Conservation (phyloP, 768 basidiomycete genomes). For the Calvatia gigantea region DNA sequence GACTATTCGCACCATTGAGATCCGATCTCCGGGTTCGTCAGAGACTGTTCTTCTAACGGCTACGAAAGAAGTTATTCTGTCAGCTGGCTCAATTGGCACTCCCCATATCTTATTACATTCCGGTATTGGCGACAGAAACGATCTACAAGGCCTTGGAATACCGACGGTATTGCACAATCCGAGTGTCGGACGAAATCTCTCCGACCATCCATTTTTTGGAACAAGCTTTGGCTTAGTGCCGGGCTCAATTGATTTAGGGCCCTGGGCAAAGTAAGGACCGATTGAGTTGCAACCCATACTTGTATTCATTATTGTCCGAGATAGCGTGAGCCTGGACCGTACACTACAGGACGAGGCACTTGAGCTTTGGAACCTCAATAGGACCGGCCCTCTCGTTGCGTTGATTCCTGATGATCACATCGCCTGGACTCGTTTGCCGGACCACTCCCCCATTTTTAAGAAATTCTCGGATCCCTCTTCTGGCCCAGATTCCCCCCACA, state of each 20-base stretch:
- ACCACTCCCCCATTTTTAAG: constrained; percentile 2
- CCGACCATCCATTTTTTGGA: constrained; percentile 19
- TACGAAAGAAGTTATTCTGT: constrained; percentile 18
- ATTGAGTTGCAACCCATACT: neutral
- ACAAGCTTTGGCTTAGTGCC: neutral
- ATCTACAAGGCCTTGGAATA: constrained; percentile 18
- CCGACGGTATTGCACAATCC: constrained; percentile 22
- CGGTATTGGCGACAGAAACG: constrained; percentile 16
- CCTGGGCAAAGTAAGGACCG: constrained; percentile 1
- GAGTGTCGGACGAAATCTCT: constrained; percentile 25
- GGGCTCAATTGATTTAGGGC: constrained; percentile 7
- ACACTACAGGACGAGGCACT: constrained; percentile 6
- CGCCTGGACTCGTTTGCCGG: constrained; percentile 9
- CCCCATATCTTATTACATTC: constrained; percentile 18
- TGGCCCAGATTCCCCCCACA: constrained; percentile 13
- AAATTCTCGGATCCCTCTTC: constrained; percentile 10
- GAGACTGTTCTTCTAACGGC: constrained; percentile 15
- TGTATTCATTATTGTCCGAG: neutral
- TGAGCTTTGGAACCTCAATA: constrained; percentile 11
- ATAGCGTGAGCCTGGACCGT: neutral
- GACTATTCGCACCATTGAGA: constrained; percentile 11
- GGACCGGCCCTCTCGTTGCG: constrained; percentile 10
- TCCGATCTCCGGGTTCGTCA: neutral
- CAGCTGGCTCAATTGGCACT: constrained; percentile 13
- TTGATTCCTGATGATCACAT: constrained; percentile 4